phyloP scores from a whole-genome alignment of 177 flowering plant genomes.

The Vitis hybrid region DNA sequence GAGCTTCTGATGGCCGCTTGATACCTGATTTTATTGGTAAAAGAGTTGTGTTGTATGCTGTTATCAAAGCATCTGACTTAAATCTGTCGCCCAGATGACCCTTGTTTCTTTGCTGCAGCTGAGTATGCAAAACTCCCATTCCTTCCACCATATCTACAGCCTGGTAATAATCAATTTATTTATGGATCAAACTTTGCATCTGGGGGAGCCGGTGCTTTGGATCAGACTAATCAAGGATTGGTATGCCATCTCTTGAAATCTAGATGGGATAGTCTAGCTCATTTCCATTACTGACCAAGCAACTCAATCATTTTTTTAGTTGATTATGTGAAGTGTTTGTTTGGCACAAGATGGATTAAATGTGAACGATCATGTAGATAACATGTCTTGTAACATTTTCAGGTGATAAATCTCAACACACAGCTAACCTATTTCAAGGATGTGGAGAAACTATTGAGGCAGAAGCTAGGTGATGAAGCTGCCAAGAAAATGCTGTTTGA shows the following conservation, averaged over 20 bases:
- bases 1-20: conserved; percentile 30
- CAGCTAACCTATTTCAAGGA: conserved; percentile 11
- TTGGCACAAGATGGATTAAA: no score
- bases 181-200: conserved; percentile 34
- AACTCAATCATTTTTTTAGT: no score
- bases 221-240: conserved; percentile 18
- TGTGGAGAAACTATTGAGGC: conserved; percentile 8
- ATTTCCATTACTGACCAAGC: no score
- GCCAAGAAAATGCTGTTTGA: conserved; percentile 10
- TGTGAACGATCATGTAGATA: no score
- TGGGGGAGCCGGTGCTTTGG: conserved; percentile 22
- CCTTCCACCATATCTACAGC: conserved; percentile 22
- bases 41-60: no score
- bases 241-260: conserved; percentile 5
- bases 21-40: conserved; percentile 32
- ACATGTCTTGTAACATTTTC: no score
- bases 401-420: not conserved
- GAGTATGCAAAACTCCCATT: conserved; percentile 27
- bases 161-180: conserved; percentile 1
- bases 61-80: not conserved
- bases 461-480: conserved; percentile 25
- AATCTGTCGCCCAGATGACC: not conserved
- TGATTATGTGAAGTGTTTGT: no score
- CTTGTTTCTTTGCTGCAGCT: conserved; percentile 16
- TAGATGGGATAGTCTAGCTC: no score